Base-by-base conservation (phyloP, 768 basidiomycete genomes). In the Collybia sordida region DNA sequence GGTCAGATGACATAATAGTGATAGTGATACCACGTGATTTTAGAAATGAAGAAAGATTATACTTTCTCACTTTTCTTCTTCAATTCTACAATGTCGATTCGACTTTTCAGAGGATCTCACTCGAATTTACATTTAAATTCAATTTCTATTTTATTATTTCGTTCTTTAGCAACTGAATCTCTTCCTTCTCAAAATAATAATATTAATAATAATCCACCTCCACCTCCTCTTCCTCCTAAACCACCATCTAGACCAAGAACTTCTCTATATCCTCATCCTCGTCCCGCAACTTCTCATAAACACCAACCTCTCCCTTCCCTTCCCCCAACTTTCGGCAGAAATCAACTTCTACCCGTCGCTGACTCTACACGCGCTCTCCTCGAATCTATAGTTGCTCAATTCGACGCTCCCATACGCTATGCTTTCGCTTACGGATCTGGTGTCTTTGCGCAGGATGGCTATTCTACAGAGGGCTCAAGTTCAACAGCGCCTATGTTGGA, bases 341-440 rank as follows among this genome's bases (percentile, higher is more conserved):
- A 93, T 64, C 91, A 93, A 67, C 74, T 92, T 4, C 74, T 93
- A 0, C 80, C 86, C 0, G 91, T 93, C 6, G 77, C 89, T 11
- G 85, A 86, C 62, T 83, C 87, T 21, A 93, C 87, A 2, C 81
- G 91, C 3, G 85, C 88, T 3, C 72, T 93, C 21, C 78, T 96
- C 14, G 90, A 94, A 62, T 75, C 78, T 51, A 86, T 98, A 49
- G 86, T 97, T 27, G 72, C 73, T 12, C 77, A 82, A 42, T 96
- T 98, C 60, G 80, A 92, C 36, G 91, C 92, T 0, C 95, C 95
- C 8, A 90, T 98, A 42, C 86, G 95, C 18, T 98, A 96, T 74
- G 97, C 95, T 0, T 94, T 98, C 63, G 97, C 97, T 0, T 99
- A 98, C 63, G 97, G 97, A 11, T 93, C 89, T 2, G 97, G 96